phyloP scores from a whole-genome alignment of 768 basidiomycete genomes.

The Phaffia tasmanica region DNA sequence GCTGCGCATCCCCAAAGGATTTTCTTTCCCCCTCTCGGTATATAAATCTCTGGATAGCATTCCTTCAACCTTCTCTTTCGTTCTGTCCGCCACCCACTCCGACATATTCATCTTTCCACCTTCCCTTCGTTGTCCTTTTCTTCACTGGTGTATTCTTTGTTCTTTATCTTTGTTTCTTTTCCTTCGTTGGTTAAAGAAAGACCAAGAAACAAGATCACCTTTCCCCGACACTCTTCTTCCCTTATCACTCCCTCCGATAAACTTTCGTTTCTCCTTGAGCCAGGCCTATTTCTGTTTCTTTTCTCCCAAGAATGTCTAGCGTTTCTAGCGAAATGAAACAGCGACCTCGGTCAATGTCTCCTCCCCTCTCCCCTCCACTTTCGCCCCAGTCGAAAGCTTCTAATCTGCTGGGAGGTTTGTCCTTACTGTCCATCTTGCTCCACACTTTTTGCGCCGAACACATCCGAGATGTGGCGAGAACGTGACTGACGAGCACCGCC shows the following conservation, averaged over 20 bases:
- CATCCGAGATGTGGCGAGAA: neutral
- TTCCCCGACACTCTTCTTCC: neutral
- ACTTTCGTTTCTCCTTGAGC: neutral
- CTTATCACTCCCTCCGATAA: neutral
- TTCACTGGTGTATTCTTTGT: too few species aligned
- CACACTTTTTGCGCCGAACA: neutral
- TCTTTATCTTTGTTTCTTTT: too few species aligned
- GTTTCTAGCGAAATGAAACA: neutral
- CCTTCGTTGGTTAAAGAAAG: neutral
- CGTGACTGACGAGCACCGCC: neutral
- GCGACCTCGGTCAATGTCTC: constrained; percentile 8
- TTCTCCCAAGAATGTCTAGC: neutral
- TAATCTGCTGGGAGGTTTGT: neutral
- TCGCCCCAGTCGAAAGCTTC: constrained; percentile 12
- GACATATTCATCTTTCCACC: too few species aligned
- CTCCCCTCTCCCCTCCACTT: constrained; percentile 16
- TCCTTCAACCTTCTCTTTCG: too few species aligned
- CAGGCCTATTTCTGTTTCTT: neutral
- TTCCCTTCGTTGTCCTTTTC: too few species aligned
- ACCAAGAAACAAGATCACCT: neutral
- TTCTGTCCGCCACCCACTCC: too few species aligned
- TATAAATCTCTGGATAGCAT: too few species aligned
- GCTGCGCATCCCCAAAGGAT: too few species aligned
- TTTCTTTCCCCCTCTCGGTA: too few species aligned
- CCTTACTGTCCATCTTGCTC: neutral